Conservation (phyloP, 2,329 filamentous ascomycete genomes). For the Aspergillus amoenus region DNA sequence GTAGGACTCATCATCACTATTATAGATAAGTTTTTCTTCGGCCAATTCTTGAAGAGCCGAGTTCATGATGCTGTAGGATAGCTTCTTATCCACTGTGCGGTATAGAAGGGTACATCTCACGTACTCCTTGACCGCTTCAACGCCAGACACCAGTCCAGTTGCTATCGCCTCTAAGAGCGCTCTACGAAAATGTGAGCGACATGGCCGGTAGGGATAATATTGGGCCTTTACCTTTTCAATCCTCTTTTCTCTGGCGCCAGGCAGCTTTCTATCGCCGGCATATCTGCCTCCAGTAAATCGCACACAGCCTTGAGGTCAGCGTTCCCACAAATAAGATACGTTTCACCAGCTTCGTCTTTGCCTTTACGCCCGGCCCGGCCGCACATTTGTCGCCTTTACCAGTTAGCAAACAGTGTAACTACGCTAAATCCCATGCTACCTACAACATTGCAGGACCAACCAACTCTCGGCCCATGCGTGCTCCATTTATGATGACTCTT, state of each 20-base stretch:
- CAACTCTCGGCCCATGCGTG: slow-evolving; percentile 72
- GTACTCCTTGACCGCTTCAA: slow-evolving; percentile 66
- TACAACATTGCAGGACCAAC: slow-evolving; percentile 75
- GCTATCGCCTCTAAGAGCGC: slow-evolving; percentile 71
- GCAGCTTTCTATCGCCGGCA: slow-evolving; percentile 69
- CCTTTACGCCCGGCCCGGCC: slow-evolving; percentile 76
- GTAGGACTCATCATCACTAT: slow-evolving; percentile 54
- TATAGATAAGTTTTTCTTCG: slow-evolving; percentile 55
- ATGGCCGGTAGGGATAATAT: neutral
- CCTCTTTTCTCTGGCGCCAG: slow-evolving; percentile 66
- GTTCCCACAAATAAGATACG: slow-evolving; percentile 71
- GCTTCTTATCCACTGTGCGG: slow-evolving; percentile 52
- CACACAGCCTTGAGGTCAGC: slow-evolving; percentile 68
- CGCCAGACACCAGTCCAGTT: slow-evolving; percentile 65
- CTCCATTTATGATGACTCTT: slow-evolving; percentile 72
- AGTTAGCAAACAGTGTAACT: slow-evolving; percentile 21
- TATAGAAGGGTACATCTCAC: slow-evolving; percentile 66
- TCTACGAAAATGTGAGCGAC: slow-evolving; percentile 39
- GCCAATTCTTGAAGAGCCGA: slow-evolving; percentile 60
- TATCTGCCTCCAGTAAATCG: slow-evolving; percentile 69
- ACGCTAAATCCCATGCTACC: slow-evolving; percentile 12
- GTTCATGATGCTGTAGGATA: slow-evolving; percentile 57
- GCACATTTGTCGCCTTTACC: slow-evolving; percentile 67
- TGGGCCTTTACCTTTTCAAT: slow-evolving; percentile 57
- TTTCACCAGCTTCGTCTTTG: slow-evolving; percentile 75